Percentiles rank a stretch among this genome's conserved stretches.
Evolutionary conservation across 2,329 filamentous ascomycete genomes (phyloP).

Genomic region (Cytospora paraplurivora): DNA sequence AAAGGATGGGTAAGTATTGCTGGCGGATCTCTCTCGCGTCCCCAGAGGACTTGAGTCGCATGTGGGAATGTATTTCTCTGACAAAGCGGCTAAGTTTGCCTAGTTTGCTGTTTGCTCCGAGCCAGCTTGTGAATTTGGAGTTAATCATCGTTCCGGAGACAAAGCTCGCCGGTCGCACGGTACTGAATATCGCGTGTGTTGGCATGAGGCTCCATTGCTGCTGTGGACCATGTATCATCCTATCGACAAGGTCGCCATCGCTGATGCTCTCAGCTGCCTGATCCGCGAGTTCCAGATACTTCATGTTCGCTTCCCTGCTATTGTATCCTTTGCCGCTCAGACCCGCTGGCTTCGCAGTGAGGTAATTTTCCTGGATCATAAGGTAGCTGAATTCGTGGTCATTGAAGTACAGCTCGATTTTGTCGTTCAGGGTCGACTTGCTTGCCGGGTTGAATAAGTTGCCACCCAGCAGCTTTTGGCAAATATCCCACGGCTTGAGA

Average conservation of each 20-base stretch:
- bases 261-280: constrained; percentile 94
- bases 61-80: constrained; percentile 95
- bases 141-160: constrained; percentile 75
- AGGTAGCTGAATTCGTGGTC: constrained; percentile 97
- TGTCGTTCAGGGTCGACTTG: constrained; percentile 89
- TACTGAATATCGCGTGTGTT: constrained; percentile 91
- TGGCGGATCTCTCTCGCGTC: constrained; percentile 94
- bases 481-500: constrained; percentile 97
- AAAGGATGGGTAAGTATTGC: constrained; percentile 87
- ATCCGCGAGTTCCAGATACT: constrained; percentile 82
- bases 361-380: constrained; percentile 98
- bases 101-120: constrained; percentile 91
- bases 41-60: constrained; percentile 86
- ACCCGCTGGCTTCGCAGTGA: constrained; percentile 75
- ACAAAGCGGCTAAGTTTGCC: constrained; percentile 77
- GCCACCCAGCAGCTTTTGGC: constrained; percentile 84
- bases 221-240: constrained; percentile 97
- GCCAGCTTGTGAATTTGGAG: constrained; percentile 84
- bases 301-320: constrained; percentile 72
- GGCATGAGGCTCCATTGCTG: constrained; percentile 99
- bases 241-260: constrained; percentile 92
- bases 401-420: constrained; percentile 98
- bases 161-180: constrained; percentile 87
- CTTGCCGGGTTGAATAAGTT: constrained; percentile 83
- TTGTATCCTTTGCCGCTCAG: constrained; percentile 60